Percentiles rank a stretch among this genome's conserved stretches.
Conservation (phyloP, 2,329 filamentous ascomycete species). For the Teratosphaeria pseudoeucalypti region DNA sequence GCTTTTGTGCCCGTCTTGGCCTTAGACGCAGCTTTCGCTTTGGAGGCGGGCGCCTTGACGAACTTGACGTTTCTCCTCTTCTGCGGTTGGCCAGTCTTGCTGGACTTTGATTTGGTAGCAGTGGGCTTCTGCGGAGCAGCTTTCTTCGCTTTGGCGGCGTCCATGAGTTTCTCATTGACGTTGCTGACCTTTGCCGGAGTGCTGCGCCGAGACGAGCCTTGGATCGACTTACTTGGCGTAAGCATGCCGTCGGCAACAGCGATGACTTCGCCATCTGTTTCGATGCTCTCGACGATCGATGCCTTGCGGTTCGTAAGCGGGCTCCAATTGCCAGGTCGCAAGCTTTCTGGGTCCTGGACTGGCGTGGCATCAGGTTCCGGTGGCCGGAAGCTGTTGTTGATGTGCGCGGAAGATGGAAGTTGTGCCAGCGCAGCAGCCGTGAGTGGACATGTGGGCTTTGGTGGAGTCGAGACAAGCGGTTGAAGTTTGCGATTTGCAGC, state of each 20-base stretch:
- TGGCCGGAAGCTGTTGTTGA: conserved; percentile 24
- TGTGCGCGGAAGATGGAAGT: conserved; percentile 13
- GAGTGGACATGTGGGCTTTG: conserved; percentile 4
- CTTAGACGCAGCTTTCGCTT: conserved; percentile 10
- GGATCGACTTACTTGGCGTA: conserved; percentile 24
- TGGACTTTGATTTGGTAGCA: conserved; percentile 6
- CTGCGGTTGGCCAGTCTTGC: conserved; percentile 6
- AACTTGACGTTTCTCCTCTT: conserved; percentile 18
- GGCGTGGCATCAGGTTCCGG: conserved; percentile 14
- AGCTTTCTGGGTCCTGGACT: conserved; percentile 7
- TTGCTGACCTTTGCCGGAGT: conserved; percentile 11
- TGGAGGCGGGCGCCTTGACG: conserved; percentile 11
- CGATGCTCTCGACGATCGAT: conserved; percentile 18
- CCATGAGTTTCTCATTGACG: conserved; percentile 13
- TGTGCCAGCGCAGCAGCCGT: conserved; percentile 7
- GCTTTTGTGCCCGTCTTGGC: conserved; percentile 3
- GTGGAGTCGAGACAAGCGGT: conserved; percentile 8
- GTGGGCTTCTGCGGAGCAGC: conserved; percentile 8
- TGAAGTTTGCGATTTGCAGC: conserved; percentile 23
- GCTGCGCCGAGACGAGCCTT: conserved; percentile 6
- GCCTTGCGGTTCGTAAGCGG: conserved; percentile 11
- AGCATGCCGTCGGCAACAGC: conserved; percentile 16
- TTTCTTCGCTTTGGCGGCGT: not conserved
- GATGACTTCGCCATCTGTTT: conserved; percentile 17
- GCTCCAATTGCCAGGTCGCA: conserved; percentile 11